Evolutionary conservation across 768 basidiomycete species (phyloP), one percentile per base, ranked within the genome.

Genomic region (Pisolithus marmoratus): DNA sequence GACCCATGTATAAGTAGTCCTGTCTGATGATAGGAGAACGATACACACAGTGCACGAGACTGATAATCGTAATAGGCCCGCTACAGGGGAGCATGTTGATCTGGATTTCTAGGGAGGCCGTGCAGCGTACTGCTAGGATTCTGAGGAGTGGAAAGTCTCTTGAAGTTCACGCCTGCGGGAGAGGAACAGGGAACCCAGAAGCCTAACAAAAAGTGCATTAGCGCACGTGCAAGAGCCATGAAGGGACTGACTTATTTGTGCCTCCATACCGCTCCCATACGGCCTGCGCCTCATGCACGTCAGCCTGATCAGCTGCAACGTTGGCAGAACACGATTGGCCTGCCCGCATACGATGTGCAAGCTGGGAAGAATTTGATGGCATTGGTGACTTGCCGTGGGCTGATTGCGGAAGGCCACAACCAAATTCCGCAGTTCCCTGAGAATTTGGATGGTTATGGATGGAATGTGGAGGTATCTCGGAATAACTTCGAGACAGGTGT

Each of bases 181-280:
- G 46, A 88, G 75, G 58, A 90, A 81, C 40, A 85, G 64, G 1
- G 79, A 80, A 34, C 86, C 81, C 38, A 90, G 64, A 9, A 82
- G 60, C 63, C 88, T 90, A 57, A 38, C 36, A 47, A 45, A 46
- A 48, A 14, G 44, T 49, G 22, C 41, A 41, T 62, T 23, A 58
- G 52, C 27, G 44, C 22, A 34, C 37, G 50, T 45, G 24, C 14
- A 20, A 14, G 50, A 23, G 48, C 7, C 36, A 31, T 44, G 20
- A 38, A 29, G 46, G 22, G 41, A n/a, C 52, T 59, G 41, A 84
- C 87, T 72, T 84, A 63, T 89, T 90, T 0, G 72, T 72, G 49
- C 77, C 75, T 62, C 83, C 84, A 52, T 90, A 90, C 14, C 74
- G 77, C 53, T 82, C 75, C 42, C 72, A 73, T 15, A 85, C 83